Evolutionary conservation across 805 yeast species (phyloP).

Genomic region (Clavispora carvajalis): DNA sequence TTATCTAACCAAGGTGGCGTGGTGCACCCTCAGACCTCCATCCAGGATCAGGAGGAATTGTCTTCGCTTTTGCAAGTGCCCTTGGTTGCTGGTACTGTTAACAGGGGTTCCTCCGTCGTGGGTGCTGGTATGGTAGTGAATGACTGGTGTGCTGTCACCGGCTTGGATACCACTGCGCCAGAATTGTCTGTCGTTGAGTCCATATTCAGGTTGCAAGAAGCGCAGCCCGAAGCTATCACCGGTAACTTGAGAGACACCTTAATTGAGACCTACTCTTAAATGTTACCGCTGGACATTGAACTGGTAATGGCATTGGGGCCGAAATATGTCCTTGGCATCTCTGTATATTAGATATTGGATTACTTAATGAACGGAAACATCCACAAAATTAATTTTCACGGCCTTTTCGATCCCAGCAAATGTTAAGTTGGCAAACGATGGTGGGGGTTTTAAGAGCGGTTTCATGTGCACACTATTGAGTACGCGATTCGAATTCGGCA

Average conservation of each 20-base stretch:
- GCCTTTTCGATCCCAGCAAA: no score
- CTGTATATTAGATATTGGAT: conserved; percentile 1
- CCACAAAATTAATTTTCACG: not conserved
- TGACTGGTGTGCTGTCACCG: conserved; percentile 96
- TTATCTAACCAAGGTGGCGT: conserved; percentile 96
- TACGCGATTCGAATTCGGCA: not conserved
- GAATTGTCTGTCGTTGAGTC: conserved; percentile 95
- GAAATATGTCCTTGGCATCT: not conserved
- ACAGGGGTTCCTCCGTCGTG: conserved; percentile 95
- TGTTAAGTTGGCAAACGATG: not conserved
- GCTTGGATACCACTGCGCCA: conserved; percentile 97
- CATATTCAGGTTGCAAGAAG: conserved; percentile 89
- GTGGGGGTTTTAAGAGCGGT: not conserved
- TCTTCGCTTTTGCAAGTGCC: conserved; percentile 95
- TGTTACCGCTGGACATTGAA: not conserved
- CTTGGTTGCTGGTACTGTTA: conserved; percentile 96
- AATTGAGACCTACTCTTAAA: conserved; percentile 81
- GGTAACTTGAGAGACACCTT: conserved; percentile 86
- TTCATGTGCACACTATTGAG: not conserved
- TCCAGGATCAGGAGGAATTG: conserved; percentile 97
- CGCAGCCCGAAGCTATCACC: conserved; percentile 80
- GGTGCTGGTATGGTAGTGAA: conserved; percentile 99
- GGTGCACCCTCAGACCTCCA: conserved; percentile 95
- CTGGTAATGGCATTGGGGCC: not conserved
- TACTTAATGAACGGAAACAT: conserved; percentile 1